Evolutionary conservation across 441 rosid genomes (phyloP), one percentile per base, ranked within the genome.

Genomic region (Populus tomentosa): DNA sequence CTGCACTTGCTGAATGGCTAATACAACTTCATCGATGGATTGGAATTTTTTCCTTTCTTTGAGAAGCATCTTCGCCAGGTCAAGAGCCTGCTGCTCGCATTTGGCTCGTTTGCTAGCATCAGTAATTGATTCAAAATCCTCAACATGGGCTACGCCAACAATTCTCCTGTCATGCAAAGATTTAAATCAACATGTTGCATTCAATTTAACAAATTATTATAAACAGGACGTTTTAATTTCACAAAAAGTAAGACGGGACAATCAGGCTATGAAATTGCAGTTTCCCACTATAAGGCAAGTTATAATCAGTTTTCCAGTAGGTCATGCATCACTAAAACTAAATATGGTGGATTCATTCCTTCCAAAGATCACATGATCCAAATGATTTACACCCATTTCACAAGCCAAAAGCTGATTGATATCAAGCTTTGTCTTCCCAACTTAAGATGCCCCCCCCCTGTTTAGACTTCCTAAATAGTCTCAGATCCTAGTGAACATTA

Each of bases 121-220:
- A 33, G 78, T 71, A 32, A 95, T 93, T 38, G 96, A 92, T 84
- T 93, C 98, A 78, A 95, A 92, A 88, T 95, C 97, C 82, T 95
- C 98, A 24, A 95, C 95, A 85, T 92, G 99, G 13, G 98, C 94
- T 70, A 95, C 98, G 65, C 99, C 99, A 5, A 95, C 95, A 69
- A 95, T 91, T 86, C 99, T 92, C 95, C 98, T 94, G 74, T 71
- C 66, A 83, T 30, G 32, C 13, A 35, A 8, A 67, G 21, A 67
- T 11, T 20, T 30, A n/a, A 67, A 67, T 6, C 21, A 14, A 6
- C 9, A 23, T 24, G 8, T 20, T 13, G 2, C 61, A 67, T 16
- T 20, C 6, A 59, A 38, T 53, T 30, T 24, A 26, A 61, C 33
- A 23, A 46, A 24, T 14, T 75, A 13, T 0, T 30, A 67, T 10